Evolutionary conservation across 441 rosid genomes (phyloP), one percentile per base, ranked within the genome.

Genomic region (Pelargonium australe): DNA sequence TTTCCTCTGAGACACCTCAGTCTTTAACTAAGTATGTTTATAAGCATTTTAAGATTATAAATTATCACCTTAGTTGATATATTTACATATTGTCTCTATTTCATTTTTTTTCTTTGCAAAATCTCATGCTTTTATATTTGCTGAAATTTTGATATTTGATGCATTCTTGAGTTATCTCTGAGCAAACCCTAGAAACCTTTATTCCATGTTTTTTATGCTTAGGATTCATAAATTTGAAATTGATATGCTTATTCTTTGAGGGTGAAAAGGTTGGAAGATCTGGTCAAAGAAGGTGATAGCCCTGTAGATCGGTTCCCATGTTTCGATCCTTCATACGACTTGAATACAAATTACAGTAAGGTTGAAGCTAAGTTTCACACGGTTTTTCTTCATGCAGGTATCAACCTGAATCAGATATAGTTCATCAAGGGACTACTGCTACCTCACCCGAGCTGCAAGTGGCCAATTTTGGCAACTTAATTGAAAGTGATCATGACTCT

Each of bases 401-500:
- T 82, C 81, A 83, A 1, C 75, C 75, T 10, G 67, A 64, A 68
- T 70, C 79, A 0, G 70, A 70, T 77, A 71, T 49, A 51, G 76
- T 76, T 69, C 74, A 70, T 73, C 78, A 71, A 72, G 79, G 73
- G 72, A 60, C 67, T 60, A 64, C 80, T 68, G 79, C 70, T 73
- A 74, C 73, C 31, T 72, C 82, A 23, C 75, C 81, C 65, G 78
- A 84, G 61, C 78, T 70, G 66, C 78, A 71, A 47, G 65, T 68
- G 75, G 31, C 75, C 64, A 82, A 79, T 73, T 23, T 78, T 2
- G 85, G 84, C 71, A 82, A 77, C 64, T 72, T 73, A 44, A 65
- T 79, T 74, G 85, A 89, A 78, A 86, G 88, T 70, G 88, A 85
- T 77, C 87, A 80, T 80, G 90, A 86, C 73, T 82, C 83, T 17